Conservation (phyloP, 2,329 filamentous ascomycete species). For the Paecilomyces variotii region DNA sequence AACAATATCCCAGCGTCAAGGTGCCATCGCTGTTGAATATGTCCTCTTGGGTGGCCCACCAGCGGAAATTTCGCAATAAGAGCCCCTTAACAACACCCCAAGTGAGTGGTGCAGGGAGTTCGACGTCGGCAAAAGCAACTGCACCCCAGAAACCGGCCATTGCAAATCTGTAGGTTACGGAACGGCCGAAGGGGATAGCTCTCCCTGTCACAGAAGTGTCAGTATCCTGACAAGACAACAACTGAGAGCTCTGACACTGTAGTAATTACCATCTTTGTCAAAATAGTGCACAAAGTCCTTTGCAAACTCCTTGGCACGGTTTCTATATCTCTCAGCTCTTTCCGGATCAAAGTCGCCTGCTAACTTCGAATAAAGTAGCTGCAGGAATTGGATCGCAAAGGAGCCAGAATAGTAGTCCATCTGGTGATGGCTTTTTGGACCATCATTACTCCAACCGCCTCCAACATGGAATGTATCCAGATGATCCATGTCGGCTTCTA, state of each 20-base stretch:
- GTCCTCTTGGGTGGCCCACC: slow-evolving; percentile 68
- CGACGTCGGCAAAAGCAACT: slow-evolving; percentile 65
- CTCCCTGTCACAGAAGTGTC: slow-evolving; percentile 34
- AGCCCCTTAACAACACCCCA: slow-evolving; percentile 76
- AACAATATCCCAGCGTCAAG: slow-evolving; percentile 67
- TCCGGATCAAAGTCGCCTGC: slow-evolving; percentile 57
- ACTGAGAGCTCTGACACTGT: background rate
- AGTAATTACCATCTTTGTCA: slow-evolving; percentile 51
- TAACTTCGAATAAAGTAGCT: slow-evolving; percentile 67
- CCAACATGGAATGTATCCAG: slow-evolving; percentile 76
- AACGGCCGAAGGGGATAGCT: slow-evolving; percentile 68
- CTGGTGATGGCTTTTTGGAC: slow-evolving; percentile 68
- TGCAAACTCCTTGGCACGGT: slow-evolving; percentile 58
- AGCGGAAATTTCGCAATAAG: slow-evolving; percentile 63
- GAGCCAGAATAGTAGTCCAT: slow-evolving; percentile 82
- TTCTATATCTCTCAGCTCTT: slow-evolving; percentile 61
- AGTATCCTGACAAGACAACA: background rate
- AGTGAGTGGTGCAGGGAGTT: slow-evolving; percentile 61
- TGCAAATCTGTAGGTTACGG: slow-evolving; percentile 73
- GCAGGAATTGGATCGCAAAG: slow-evolving; percentile 73
- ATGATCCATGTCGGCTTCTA: slow-evolving; percentile 69
- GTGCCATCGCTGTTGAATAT: slow-evolving; percentile 71
- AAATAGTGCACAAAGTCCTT: slow-evolving; percentile 70
- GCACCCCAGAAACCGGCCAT: slow-evolving; percentile 81
- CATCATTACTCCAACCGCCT: slow-evolving; percentile 75